phyloP scores from a whole-genome alignment of 139 green algal species.

The Zygnema circumcarinatum region DNA sequence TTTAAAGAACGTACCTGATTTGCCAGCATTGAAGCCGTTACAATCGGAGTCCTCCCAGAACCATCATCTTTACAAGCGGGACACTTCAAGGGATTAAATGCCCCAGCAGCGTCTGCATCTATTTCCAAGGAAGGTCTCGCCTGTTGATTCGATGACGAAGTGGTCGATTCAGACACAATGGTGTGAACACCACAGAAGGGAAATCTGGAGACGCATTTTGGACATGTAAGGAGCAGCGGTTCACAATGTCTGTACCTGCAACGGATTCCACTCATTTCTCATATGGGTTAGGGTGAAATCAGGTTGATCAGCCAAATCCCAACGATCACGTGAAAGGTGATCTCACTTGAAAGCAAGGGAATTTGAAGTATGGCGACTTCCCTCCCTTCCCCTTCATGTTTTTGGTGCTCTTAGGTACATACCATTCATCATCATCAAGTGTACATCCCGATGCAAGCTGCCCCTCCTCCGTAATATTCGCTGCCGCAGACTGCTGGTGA shows the following conservation, averaged over 20 bases:
- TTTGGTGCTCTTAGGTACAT: too few relatives aligned
- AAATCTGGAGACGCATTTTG: conserved; percentile 37
- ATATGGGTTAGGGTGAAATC: too few relatives aligned
- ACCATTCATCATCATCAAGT: conserved; percentile 60
- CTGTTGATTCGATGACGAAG: too few relatives aligned
- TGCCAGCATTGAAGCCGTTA: conserved; percentile 52
- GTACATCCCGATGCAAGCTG: conserved; percentile 28
- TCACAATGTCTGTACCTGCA: conserved; percentile 52
- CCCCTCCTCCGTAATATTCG: conserved; percentile 27
- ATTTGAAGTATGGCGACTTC: too few relatives aligned
- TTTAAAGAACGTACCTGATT: conserved; percentile 49
- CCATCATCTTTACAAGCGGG: conserved; percentile 14
- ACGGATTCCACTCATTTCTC: too few relatives aligned
- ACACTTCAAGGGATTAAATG: conserved; percentile 12
- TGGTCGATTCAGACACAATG: conserved; percentile 11
- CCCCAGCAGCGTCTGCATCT: conserved; percentile 1
- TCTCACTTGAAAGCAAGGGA: too few relatives aligned
- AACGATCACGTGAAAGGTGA: too few relatives aligned
- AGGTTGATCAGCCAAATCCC: too few relatives aligned
- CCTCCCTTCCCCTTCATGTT: too few relatives aligned
- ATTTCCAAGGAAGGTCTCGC: too few relatives aligned
- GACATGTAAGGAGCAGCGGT: conserved; percentile 46
- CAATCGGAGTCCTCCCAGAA: not conserved
- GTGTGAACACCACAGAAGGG: conserved; percentile 38
- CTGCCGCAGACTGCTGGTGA: conserved; percentile 8